phyloP scores from a whole-genome alignment of 169 alveolate genomes.

The Perkinsus olseni region DNA sequence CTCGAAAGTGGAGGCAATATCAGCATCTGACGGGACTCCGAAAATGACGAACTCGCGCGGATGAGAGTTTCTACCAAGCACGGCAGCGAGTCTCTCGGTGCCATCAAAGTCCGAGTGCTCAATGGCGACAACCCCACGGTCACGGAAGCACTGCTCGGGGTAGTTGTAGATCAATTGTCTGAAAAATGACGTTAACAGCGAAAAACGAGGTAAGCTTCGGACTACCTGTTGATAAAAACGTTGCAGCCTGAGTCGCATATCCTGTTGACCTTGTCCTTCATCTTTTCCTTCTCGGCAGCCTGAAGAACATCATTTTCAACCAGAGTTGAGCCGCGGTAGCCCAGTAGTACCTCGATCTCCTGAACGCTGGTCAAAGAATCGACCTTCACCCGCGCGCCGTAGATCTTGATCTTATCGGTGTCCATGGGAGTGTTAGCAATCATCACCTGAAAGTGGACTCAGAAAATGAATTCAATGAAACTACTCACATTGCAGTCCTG shows the following conservation, averaged over 20 bases:
- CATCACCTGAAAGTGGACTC: constrained; percentile 56
- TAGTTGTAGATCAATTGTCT: constrained; percentile 93
- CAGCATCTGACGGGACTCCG: constrained; percentile 71
- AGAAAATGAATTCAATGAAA: background rate
- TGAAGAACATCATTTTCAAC: constrained; percentile 10
- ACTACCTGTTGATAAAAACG: constrained; percentile 91
- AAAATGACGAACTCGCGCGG: background rate
- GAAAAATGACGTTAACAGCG: background rate
- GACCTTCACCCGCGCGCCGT: constrained; percentile 96
- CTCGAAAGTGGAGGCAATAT: constrained; percentile 96
- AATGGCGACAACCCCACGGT: constrained; percentile 89
- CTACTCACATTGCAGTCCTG: constrained; percentile 47
- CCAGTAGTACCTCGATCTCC: constrained; percentile 63
- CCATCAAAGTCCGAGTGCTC: constrained; percentile 99
- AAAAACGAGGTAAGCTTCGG: no score
- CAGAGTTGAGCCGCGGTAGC: background rate
- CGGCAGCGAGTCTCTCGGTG: constrained; percentile 98
- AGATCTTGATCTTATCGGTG: constrained; percentile 97
- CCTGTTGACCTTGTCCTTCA: constrained; percentile 89
- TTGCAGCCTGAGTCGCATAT: constrained; percentile 92
- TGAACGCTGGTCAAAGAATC: constrained; percentile 95
- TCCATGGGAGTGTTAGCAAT: constrained; percentile 99
- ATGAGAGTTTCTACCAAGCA: constrained; percentile 38
- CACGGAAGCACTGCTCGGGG: constrained; percentile 94
- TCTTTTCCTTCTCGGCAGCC: constrained; percentile 92